A percentile compares a stretch with the other conserved stretches of the same genome.
Evolutionary conservation across 2,329 filamentous ascomycete species (phyloP).

Genomic region (Ambrosiella beaveri): DNA sequence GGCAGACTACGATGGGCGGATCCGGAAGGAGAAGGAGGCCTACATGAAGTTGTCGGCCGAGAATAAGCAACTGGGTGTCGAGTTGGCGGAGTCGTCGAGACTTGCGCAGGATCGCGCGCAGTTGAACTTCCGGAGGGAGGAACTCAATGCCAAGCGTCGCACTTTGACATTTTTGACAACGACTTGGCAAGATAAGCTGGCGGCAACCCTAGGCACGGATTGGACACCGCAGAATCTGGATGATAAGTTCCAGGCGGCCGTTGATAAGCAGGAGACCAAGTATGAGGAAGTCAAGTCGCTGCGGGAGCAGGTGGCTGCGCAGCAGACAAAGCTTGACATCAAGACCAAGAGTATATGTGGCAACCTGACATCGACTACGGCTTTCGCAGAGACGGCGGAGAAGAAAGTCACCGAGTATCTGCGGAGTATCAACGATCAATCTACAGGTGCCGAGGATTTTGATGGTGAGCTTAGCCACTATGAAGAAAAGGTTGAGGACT

Average conservation of each 20-base stretch:
- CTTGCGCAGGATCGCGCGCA: slow-evolving; percentile 69
- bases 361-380: slow-evolving; percentile 44
- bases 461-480: slow-evolving; percentile 32
- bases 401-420: slow-evolving; percentile 35
- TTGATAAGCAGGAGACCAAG: slow-evolving; percentile 38
- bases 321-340: slow-evolving; percentile 61
- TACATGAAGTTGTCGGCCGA: slow-evolving; percentile 55
- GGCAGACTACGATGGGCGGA: slow-evolving; percentile 52
- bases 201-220: slow-evolving; percentile 39
- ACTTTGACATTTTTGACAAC: slow-evolving; percentile 61
- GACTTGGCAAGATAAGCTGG: slow-evolving; percentile 57
- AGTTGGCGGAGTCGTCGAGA: slow-evolving; percentile 67
- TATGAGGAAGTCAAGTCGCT: slow-evolving; percentile 49
- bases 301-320: slow-evolving; percentile 52
- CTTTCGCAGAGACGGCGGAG: slow-evolving; percentile 45
- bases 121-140: slow-evolving; percentile 67
- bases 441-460: slow-evolving; percentile 35
- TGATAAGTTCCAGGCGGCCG: slow-evolving; percentile 44
- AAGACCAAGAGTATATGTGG: slow-evolving; percentile 48
- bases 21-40: slow-evolving; percentile 47
- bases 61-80: slow-evolving; percentile 54
- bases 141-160: slow-evolving; percentile 54
- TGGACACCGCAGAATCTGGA: slow-evolving; percentile 62
- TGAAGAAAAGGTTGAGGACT: slow-evolving; percentile 39
- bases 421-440: slow-evolving; percentile 25